Percentiles rank a stretch among this genome's conserved stretches.
phyloP scores from a whole-genome alignment of 768 basidiomycete species.

The Phlegmacium glaucopus region DNA sequence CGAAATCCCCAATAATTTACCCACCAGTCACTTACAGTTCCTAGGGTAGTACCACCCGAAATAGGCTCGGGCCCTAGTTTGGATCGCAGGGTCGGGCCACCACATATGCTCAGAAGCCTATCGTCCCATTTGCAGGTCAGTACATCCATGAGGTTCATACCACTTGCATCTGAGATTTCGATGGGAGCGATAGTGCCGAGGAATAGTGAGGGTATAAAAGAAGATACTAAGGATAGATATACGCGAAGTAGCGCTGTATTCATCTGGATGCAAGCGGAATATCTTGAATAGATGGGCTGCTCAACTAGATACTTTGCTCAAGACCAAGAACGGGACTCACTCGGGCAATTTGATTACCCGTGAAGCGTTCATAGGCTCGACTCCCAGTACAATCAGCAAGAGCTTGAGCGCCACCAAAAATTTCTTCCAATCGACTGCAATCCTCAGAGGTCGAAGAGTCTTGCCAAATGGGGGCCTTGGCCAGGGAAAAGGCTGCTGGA shows the following conservation, averaged over 20 bases:
- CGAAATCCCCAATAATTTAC: slow-evolving; percentile 72
- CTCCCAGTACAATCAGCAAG: slow-evolving; percentile 79
- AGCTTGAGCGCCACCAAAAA: slow-evolving; percentile 65
- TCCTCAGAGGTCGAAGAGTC: slow-evolving; percentile 82
- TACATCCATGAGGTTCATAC: slow-evolving; percentile 87
- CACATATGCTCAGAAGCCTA: slow-evolving; percentile 60
- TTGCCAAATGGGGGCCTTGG: slow-evolving; percentile 83
- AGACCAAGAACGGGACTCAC: slow-evolving; percentile 32
- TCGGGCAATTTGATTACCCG: slow-evolving; percentile 79
- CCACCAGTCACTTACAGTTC: slow-evolving; percentile 68
- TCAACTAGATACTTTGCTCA: background rate
- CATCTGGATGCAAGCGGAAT: slow-evolving; percentile 45
- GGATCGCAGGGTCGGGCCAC: slow-evolving; percentile 57
- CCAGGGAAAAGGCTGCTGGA: slow-evolving; percentile 63
- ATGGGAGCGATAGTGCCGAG: slow-evolving; percentile 74
- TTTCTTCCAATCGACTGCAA: slow-evolving; percentile 63
- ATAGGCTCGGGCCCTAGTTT: slow-evolving; percentile 80
- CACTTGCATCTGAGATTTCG: slow-evolving; percentile 86
- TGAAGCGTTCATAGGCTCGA: slow-evolving; percentile 85
- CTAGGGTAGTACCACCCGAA: slow-evolving; percentile 64
- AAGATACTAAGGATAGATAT: slow-evolving; percentile 85
- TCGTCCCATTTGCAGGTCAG: slow-evolving; percentile 73
- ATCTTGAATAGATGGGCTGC: slow-evolving; percentile 38
- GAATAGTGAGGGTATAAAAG: slow-evolving; percentile 82
- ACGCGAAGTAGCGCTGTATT: slow-evolving; percentile 56